Percentiles rank a stretch among this genome's conserved stretches.
These are phyloP conservation scores for Hymenochaete sp. DNA, from an alignment of 1,284 basidiomycete species.

Conservation along the genomic window DNA sequence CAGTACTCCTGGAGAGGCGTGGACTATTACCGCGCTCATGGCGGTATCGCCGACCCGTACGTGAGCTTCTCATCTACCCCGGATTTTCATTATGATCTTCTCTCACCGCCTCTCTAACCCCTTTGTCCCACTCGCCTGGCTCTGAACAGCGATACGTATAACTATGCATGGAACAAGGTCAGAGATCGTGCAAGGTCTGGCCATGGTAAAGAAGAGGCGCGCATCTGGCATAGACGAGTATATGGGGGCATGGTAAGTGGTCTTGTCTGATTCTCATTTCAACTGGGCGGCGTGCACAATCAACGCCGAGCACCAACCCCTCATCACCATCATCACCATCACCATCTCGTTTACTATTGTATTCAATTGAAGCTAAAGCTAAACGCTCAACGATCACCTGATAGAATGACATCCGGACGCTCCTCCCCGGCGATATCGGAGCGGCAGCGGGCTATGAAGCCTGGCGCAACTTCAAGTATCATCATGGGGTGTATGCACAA, in stretches of 20 bases:
- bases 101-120: constrained; percentile 17
- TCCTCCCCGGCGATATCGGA: constrained; percentile 47
- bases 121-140: constrained; percentile 16
- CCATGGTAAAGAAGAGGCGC: constrained; percentile 46
- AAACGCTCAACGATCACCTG: too few relatives aligned
- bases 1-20: constrained; percentile 50
- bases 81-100: too few relatives aligned
- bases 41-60: constrained; percentile 46
- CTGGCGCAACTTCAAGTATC: constrained; percentile 53
- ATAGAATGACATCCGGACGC: constrained; percentile 39
- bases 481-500: constrained; percentile 39
- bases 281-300: not conserved
- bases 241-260: constrained; percentile 45
- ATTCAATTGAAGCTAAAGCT: too few relatives aligned
- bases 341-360: too few relatives aligned
- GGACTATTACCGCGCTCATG: constrained; percentile 56
- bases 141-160: constrained; percentile 40
- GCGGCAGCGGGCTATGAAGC: constrained; percentile 65
- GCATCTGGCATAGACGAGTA: constrained; percentile 47
- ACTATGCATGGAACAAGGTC: constrained; percentile 46
- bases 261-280: not conserved
- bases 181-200: constrained; percentile 35
- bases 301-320: not conserved
- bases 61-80: constrained; percentile 22
- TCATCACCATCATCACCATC: constrained; percentile 19